Evolutionary conservation across 768 basidiomycete species (phyloP), one percentile per base, ranked within the genome.

Genomic region (Artomyces pyxidatus): DNA sequence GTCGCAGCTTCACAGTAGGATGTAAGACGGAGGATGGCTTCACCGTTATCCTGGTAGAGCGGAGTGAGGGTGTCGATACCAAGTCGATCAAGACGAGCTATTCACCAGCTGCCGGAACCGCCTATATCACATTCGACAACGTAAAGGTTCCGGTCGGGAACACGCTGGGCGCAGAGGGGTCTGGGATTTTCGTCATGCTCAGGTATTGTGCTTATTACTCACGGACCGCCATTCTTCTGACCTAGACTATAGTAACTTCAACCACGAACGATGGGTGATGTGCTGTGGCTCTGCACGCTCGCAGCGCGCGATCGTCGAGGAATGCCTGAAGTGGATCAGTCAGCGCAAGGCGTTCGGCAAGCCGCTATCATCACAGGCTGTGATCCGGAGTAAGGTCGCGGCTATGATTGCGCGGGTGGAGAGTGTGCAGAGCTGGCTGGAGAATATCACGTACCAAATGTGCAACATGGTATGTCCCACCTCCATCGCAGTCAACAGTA

Each of bases 201-300:
- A 83, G 80, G 68, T 70, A 42, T 8, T 52, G 14, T 17, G 27
- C 29, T 9, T 23, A 8, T n/a, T 2, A 40, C 12, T 25, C 2
- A 28, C 6, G 30, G 35, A 30, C 28, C 68, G 73, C n/a, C n/a
- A 32, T 72, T 17, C 35, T n/a, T 3, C 14, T 10, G 17, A 26
- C 17, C 41, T 42, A 27, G 11, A 64, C 64, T 70, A 23, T 71
- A 66, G 86, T 54, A 97, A 95, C 68, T 96, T 95, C 70, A 95
- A 95, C 63, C 91, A 94, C 64, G 92, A 93, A 62, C 84, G 87
- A 56, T 94, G 88, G 90, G 87, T 88, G 23, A 93, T 93, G 86
- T 80, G 77, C 62, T 88, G 87, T 58, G 70, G 77, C 27, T 81
- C 78, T 22, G 81, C 79, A 17, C 70, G 76, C 32, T 63, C 69